Evolutionary conservation across 495 filamentous ascomycete species (phyloP).

Genomic region (Aspergillus campestris): DNA sequence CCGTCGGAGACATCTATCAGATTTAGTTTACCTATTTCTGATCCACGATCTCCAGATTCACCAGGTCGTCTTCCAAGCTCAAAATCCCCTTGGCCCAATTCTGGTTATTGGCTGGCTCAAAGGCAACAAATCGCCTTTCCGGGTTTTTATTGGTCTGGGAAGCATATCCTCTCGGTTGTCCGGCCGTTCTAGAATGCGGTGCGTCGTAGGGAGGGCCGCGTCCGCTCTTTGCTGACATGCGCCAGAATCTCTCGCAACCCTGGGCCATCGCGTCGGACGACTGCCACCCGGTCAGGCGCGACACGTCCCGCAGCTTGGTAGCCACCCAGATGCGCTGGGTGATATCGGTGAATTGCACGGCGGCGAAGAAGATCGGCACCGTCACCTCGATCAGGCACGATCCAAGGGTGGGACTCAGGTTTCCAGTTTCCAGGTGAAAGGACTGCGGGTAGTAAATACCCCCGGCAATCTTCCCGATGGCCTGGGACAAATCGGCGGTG

Average conservation of each 20-base stretch:
- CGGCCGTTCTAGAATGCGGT: too few species aligned
- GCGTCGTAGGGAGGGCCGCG: conserved; percentile 62
- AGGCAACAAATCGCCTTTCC: conserved; percentile 39
- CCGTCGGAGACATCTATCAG: background rate
- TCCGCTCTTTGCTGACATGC: conserved; percentile 58
- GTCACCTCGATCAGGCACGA: conserved; percentile 72
- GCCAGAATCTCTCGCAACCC: conserved; percentile 81
- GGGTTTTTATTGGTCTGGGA: conserved; percentile 30
- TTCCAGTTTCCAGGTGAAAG: conserved; percentile 42
- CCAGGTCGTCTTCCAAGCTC: conserved; percentile 49
- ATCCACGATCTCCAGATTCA: conserved; percentile 29
- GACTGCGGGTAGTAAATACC: conserved; percentile 63
- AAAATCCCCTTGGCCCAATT: conserved; percentile 55
- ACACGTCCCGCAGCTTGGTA: conserved; percentile 61
- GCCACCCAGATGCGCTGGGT: conserved; percentile 71
- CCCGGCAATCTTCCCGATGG: conserved; percentile 72
- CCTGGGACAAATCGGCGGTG: conserved; percentile 60
- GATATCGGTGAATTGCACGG: conserved; percentile 65
- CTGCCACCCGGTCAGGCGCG: conserved; percentile 80
- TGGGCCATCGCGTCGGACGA: conserved; percentile 67
- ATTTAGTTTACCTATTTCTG: background rate
- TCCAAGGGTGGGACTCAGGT: conserved; percentile 71
- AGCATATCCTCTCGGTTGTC: conserved; percentile 5
- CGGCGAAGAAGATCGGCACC: conserved; percentile 78
- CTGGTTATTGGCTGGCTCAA: conserved; percentile 30